These are phyloP conservation scores for Calonectria leucothoes DNA, from an alignment of 2,329 filamentous ascomycete species.

Conservation along the genomic window DNA sequence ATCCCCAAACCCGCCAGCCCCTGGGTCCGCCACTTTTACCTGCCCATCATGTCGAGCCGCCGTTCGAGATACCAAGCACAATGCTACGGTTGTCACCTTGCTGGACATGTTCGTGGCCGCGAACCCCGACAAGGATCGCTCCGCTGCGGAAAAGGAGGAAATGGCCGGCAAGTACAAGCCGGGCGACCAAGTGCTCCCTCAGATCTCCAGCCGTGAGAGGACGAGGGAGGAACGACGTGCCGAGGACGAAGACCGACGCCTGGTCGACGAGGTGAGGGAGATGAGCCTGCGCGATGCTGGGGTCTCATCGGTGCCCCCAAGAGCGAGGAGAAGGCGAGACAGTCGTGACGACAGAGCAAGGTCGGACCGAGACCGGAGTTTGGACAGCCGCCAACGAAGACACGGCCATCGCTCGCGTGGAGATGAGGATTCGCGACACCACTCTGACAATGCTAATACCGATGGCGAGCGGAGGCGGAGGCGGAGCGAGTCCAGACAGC, in stretches of 20 bases:
- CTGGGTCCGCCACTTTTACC: conserved; percentile 73
- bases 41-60: conserved; percentile 92
- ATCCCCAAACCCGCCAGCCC: conserved; percentile 60
- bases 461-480: conserved; percentile 49
- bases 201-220: conserved; percentile 62
- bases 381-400: conserved; percentile 45
- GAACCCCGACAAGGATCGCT: conserved; percentile 80
- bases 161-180: conserved; percentile 81
- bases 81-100: conserved; percentile 89
- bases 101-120: conserved; percentile 88
- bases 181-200: conserved; percentile 83
- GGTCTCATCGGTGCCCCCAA: conserved; percentile 52
- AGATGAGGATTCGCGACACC: conserved; percentile 41
- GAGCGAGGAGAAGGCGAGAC: conserved; percentile 45
- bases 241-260: conserved; percentile 74
- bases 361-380: conserved; percentile 46
- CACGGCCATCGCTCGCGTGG: conserved; percentile 35
- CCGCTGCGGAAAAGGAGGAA: conserved; percentile 79
- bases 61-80: conserved; percentile 88
- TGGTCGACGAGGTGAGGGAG: conserved; percentile 78
- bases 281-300: conserved; percentile 78
- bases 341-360: conserved; percentile 48
- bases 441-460: conserved; percentile 51
- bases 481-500: conserved; percentile 59
- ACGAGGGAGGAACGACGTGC: conserved; percentile 64